Base-by-base conservation (phyloP, 169 alveolate species). In the Cryptosporidium parvum region DNA sequence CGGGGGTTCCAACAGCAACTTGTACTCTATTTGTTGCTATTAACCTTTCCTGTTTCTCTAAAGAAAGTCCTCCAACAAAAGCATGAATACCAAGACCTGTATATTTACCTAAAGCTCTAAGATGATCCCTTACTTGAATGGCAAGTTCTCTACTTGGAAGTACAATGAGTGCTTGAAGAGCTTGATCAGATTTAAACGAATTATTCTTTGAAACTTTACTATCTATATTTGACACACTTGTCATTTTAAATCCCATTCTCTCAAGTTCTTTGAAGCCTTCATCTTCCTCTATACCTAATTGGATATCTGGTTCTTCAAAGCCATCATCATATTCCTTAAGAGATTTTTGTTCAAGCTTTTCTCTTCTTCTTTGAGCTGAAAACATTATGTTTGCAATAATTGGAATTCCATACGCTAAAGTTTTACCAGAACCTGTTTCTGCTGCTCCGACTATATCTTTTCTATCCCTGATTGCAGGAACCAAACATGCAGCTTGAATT, bases 131-230 rank as follows among this genome's bases (percentile, higher is more conserved):
- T n/a, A 94, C 94, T 73, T 93, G 95, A 8, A 93, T 91, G 9
- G 96, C 96, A 14, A 95, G 69, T 69, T 95, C 97, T 68, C 96
- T 91, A 5, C 96, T 93, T 10, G 97, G 97, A 31, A 93, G 93
- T 58, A 95, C 62, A 51, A 94, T 75, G 18, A 95, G 85, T 1
- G 95, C 93, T n/a, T 70, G 85, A 70, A 61, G 72, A 16, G 61
- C 10, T 39, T 33, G 69, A 65, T 48, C 48, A 8, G 67, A 62
- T 23, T 35, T 48, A 65, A 62, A 42, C 1, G 72, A 26, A 10
- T 26, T 37, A 12, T 14, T 31, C 14, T 21, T 45, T 59, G 31
- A 12, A 45, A 3, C 10, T 5, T 56, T 21, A 31, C 18, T 23
- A 8, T 33, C 42, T 2, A 26, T 14, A 6, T 18, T 29, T 33